Evolutionary conservation across 1,139 yeast genomes (phyloP), one percentile per base, ranked within the genome.

Genomic region (Saccharomyces pastorianus): DNA sequence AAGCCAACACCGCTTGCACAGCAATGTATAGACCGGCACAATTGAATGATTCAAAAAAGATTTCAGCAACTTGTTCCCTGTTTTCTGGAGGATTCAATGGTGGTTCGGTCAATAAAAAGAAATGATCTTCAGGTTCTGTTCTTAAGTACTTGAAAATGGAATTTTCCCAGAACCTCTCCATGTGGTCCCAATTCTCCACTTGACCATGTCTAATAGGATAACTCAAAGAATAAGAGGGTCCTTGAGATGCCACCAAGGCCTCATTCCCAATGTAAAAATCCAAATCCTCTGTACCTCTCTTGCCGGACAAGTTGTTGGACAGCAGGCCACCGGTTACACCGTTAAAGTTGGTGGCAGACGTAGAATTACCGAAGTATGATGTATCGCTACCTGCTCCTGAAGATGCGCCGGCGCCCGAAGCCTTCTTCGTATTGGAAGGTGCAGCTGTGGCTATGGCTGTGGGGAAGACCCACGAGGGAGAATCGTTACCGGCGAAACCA

Each of bases 111-210:
- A 93, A 75, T 58, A 93, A 76, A 71, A 93, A 93, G 71, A 89
- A 89, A 68, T 93, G 99, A 72, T 93, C 99, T 71, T 93, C 99
- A 6, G 99, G 99, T 72, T 93, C 99, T 70, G 98, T 90, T 72
- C 97, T 83, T 65, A 93, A 79, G 71, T 93, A 93, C 73, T 93
- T 91, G 77, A 93, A 93, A 66, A 93, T 91, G 48, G 96, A 88
- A 67, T 88, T 88, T 70, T 93, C 98, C 99, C 99, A 93, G 72
- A 90, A 91, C 69, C 99, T 80, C 72, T 93, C 99, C 99, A 93
- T 93, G 70, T 93, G 97, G 74, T 95, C 99, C 99, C 99, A 93
- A 70, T 93, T 90, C 71, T 93, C 99, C 61, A 93, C 85, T 74
- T 93, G 99, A 25, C 99, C 99, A 68, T 93, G 99, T 71, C 88